These are phyloP conservation scores for Pythium vanterpoolii DNA, from an alignment of 352 stramenopile species.

Conservation along the genomic window DNA sequence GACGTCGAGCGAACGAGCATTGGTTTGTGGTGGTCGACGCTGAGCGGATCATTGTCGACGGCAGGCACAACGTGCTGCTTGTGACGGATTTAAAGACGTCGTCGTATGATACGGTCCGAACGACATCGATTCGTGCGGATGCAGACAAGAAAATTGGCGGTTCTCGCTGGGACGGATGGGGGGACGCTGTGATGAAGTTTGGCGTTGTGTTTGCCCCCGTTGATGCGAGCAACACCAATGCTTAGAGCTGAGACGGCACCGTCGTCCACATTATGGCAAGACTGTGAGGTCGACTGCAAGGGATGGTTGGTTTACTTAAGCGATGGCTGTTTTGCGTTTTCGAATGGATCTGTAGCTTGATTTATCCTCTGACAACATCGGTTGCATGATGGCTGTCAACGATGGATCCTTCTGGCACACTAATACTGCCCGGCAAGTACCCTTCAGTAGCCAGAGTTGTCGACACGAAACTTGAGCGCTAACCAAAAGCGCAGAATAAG, in stretches of 20 bases:
- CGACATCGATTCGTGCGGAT: neutral
- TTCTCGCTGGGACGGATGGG: neutral
- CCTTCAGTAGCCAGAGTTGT: no score
- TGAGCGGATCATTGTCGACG: neutral
- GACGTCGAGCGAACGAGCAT: neutral
- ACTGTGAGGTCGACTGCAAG: no score
- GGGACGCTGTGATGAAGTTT: neutral
- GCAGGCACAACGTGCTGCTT: neutral
- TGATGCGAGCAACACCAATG: neutral
- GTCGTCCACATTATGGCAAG: no score
- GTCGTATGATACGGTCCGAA: neutral
- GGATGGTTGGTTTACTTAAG: neutral
- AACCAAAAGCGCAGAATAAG: no score
- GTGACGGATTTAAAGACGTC: neutral
- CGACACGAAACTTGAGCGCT: no score
- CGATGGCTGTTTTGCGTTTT: no score
- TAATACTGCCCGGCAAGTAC: no score
- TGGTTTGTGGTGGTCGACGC: neutral
- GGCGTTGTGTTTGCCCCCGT: neutral
- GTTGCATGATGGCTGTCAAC: no score
- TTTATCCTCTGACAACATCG: no score
- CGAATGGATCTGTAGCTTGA: no score
- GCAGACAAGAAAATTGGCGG: neutral
- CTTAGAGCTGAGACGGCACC: no score
- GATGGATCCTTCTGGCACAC: no score